phyloP scores from a whole-genome alignment of 129 eudicot genomes.

The Scalesia atractyloides region DNA sequence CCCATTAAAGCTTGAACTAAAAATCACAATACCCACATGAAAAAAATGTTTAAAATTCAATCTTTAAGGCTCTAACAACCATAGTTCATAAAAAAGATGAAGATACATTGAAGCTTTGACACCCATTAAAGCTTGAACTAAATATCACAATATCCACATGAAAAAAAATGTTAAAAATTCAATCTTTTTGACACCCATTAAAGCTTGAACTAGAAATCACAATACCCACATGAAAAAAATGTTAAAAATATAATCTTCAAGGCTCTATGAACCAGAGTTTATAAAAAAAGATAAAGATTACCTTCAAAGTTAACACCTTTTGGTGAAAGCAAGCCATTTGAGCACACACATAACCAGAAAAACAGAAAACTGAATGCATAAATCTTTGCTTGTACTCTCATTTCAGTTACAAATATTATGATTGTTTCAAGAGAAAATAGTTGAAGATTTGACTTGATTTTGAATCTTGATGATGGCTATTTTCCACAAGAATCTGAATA shows the following conservation, averaged over 20 bases:
- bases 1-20: too few species aligned
- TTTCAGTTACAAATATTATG: conserved; percentile 28
- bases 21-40: too few species aligned
- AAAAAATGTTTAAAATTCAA: too few species aligned
- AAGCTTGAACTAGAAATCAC: conserved; percentile 77
- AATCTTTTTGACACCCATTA: too few species aligned
- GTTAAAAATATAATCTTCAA: not conserved
- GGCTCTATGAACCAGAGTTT: not conserved
- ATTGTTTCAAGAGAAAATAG: too few species aligned
- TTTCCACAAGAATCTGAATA: conserved; percentile 34
- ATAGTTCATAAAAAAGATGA: not conserved
- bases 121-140: too few species aligned
- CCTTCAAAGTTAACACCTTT: conserved; percentile 99
- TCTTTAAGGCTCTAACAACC: not conserved
- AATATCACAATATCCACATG: too few species aligned
- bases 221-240: conserved; percentile 29
- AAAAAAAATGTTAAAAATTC: too few species aligned
- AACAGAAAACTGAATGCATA: conserved; percentile 43
- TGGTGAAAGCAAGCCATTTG: conserved; percentile 68
- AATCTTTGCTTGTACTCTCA: conserved; percentile 42
- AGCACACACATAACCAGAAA: conserved; percentile 42
- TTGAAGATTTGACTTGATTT: conserved; percentile 9
- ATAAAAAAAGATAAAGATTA: conserved; percentile 17
- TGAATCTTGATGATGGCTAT: conserved; percentile 36
- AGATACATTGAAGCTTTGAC: conserved; percentile 54